phyloP scores from a whole-genome alignment of 2,329 filamentous ascomycete species.

The Pseudonectria foliicola region DNA sequence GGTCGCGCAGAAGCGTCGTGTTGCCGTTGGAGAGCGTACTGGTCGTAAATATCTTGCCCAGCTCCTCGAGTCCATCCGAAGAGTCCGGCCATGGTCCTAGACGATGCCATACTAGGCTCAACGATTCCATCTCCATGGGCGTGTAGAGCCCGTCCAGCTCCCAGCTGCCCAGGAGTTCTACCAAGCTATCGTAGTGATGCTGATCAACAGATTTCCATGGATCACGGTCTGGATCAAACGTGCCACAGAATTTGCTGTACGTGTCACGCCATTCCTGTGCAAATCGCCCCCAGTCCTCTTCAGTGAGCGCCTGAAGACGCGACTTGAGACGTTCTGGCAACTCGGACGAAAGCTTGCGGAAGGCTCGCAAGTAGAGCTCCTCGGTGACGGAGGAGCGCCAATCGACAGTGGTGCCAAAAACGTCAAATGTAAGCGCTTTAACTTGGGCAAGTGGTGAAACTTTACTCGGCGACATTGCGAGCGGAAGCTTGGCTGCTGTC shows the following conservation, averaged over 20 bases:
- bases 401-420: constrained; percentile 75
- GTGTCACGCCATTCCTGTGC: constrained; percentile 63
- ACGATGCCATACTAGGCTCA: constrained; percentile 66
- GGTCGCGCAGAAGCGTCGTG: constrained; percentile 55
- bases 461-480: constrained; percentile 21
- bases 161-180: constrained; percentile 49
- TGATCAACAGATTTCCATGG: constrained; percentile 65
- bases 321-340: constrained; percentile 40
- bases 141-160: constrained; percentile 52
- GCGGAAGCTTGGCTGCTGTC: constrained; percentile 2
- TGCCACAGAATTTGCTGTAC: constrained; percentile 54
- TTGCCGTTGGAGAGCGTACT: constrained; percentile 73
- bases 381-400: constrained; percentile 63
- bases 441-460: constrained; percentile 25
- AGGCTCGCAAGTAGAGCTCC: constrained; percentile 46
- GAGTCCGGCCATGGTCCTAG: constrained; percentile 64
- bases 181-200: constrained; percentile 59
- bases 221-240: constrained; percentile 39
- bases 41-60: constrained; percentile 47
- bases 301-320: constrained; percentile 43
- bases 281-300: constrained; percentile 55
- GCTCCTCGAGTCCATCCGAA: constrained; percentile 43
- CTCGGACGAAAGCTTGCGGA: constrained; percentile 40
- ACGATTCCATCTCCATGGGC: constrained; percentile 53
- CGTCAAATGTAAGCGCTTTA: constrained; percentile 64